Conservation (phyloP, 495 filamentous ascomycete genomes). For the Penicillium paxilli region DNA sequence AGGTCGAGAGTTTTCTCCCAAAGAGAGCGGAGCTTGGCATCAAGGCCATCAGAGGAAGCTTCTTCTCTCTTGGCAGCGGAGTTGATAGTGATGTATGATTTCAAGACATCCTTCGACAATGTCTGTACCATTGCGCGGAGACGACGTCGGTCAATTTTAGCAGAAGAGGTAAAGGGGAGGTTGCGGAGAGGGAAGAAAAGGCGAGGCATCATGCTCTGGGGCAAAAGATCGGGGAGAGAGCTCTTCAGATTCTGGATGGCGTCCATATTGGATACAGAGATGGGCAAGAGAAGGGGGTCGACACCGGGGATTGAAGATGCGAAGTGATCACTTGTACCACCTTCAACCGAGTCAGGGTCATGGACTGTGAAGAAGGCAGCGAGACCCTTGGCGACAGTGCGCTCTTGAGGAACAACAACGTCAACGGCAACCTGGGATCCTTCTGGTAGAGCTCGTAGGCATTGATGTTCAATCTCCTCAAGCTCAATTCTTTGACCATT, state of each 20-base stretch:
- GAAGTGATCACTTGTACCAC: slow-evolving; percentile 19
- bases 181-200: slow-evolving; percentile 58
- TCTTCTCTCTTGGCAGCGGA: slow-evolving; percentile 19
- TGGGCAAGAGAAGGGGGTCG: slow-evolving; percentile 32
- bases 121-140: slow-evolving; percentile 42
- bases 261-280: slow-evolving; percentile 29
- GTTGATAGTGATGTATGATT: slow-evolving; percentile 39
- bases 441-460: slow-evolving; percentile 27
- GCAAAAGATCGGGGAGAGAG: slow-evolving; percentile 34
- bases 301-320: slow-evolving; percentile 17
- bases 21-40: slow-evolving; percentile 32
- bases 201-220: slow-evolving; percentile 61
- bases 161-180: slow-evolving; percentile 57
- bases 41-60: slow-evolving; percentile 24
- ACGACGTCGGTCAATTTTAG: slow-evolving; percentile 61
- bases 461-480: slow-evolving; percentile 64
- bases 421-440: slow-evolving; percentile 43
- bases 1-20: slow-evolving; percentile 40
- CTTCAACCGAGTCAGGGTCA: slow-evolving; percentile 17
- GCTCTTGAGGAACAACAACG: slow-evolving; percentile 36
- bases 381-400: slow-evolving; percentile 34
- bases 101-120: slow-evolving; percentile 40
- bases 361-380: slow-evolving; percentile 43
- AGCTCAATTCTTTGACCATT: slow-evolving; percentile 68
- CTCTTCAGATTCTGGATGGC: slow-evolving; percentile 33